Evolutionary conservation across 106 monocot species (phyloP).

Genomic region (Phalaenopsis aphrodite): DNA sequence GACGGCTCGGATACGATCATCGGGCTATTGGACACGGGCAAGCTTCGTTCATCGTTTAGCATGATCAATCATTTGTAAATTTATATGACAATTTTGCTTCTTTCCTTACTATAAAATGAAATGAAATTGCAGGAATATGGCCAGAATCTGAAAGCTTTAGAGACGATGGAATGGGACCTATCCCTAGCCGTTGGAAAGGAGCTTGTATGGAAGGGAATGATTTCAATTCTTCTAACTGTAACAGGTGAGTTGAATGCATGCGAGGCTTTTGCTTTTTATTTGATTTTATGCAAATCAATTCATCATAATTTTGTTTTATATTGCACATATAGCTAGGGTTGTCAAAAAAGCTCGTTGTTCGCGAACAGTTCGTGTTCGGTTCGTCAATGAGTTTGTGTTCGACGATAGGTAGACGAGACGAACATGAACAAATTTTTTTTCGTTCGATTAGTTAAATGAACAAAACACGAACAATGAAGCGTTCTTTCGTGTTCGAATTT

Average conservation of each 20-base stretch:
- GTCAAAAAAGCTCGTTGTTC: too few species aligned
- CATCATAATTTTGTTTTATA: background rate
- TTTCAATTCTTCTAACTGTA: constrained; percentile 58
- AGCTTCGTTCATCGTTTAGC: background rate
- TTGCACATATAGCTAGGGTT: too few species aligned
- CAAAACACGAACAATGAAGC: too few species aligned
- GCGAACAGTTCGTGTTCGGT: too few species aligned
- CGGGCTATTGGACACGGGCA: constrained; percentile 78
- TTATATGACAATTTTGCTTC: background rate
- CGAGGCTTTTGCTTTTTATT: background rate
- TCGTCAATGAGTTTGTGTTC: too few species aligned
- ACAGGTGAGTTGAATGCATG: constrained; percentile 34
- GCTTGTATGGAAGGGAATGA: constrained; percentile 37
- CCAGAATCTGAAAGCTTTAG: constrained; percentile 73
- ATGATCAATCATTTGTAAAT: background rate
- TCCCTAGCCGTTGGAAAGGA: constrained; percentile 72
- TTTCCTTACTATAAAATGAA: background rate
- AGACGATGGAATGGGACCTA: constrained; percentile 33
- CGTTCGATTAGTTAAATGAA: too few species aligned
- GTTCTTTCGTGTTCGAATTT: too few species aligned
- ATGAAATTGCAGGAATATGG: constrained; percentile 41
- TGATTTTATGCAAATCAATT: background rate
- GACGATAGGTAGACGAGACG: too few species aligned
- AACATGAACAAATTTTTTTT: too few species aligned
- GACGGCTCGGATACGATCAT: constrained; percentile 42